Conservation (phyloP, 495 filamentous ascomycete species). For the Penicillium canariense region DNA sequence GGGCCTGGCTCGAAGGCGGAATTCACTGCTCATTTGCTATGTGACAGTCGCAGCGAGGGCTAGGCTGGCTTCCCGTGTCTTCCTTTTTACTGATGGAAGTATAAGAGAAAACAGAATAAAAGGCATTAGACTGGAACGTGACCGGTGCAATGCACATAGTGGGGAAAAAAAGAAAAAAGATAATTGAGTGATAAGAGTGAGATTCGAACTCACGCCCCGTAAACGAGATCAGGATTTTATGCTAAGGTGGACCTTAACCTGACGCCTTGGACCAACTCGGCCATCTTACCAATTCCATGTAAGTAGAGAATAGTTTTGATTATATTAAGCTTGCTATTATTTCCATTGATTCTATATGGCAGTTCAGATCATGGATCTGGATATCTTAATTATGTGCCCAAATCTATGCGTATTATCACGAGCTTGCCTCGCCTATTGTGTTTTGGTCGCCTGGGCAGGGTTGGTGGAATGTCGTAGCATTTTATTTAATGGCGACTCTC, state of each 20-base stretch:
- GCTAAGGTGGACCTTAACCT: constrained; percentile 34
- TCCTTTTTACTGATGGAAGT: too few species aligned
- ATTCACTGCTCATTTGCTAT: too few species aligned
- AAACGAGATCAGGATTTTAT: constrained; percentile 30
- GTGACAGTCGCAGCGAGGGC: too few species aligned
- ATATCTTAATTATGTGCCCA: not conserved
- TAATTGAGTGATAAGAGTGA: constrained; percentile 32
- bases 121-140: not conserved
- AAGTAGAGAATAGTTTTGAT: not conserved
- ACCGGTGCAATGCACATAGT: not conserved
- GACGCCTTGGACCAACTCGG: constrained; percentile 35
- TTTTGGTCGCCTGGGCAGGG: too few species aligned
- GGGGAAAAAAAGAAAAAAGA: constrained; percentile 3
- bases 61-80: too few species aligned
- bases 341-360: not conserved
- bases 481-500: too few species aligned
- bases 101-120: not conserved
- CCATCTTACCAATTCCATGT: constrained; percentile 25
- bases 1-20: not conserved
- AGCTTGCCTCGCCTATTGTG: too few species aligned
- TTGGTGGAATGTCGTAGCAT: too few species aligned
- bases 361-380: not conserved
- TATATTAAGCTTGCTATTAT: not conserved
- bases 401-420: too few species aligned
- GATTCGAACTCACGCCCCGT: constrained; percentile 39